A percentile compares a stretch with the other conserved stretches of the same genome.
Evolutionary conservation across 2,329 filamentous ascomycete species (phyloP).

Genomic region (Pezicula carpinea): DNA sequence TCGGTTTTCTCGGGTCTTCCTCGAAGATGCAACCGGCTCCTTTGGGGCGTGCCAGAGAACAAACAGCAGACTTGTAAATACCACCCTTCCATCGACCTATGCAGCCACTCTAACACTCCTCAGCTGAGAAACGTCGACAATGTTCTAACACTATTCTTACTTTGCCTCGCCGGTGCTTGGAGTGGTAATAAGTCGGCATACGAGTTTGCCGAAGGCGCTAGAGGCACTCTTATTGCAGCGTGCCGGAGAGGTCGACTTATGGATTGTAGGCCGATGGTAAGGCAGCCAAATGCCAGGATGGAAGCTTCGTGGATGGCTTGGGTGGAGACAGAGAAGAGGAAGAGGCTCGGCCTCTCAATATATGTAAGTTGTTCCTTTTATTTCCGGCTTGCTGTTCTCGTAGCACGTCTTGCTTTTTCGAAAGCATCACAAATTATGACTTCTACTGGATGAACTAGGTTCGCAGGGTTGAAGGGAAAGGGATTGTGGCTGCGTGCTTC

Average conservation of each 20-base stretch:
- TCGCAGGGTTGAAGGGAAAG: too few relatives aligned
- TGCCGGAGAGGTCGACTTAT: constrained; percentile 21
- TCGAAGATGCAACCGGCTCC: constrained; percentile 21
- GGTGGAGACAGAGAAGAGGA: constrained; percentile 26
- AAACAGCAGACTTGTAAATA: constrained; percentile 22
- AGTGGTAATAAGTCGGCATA: constrained; percentile 24
- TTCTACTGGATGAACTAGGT: too few relatives aligned
- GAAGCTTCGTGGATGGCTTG: constrained; percentile 23
- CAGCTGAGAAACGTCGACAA: constrained; percentile 23
- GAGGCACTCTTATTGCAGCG: constrained; percentile 23
- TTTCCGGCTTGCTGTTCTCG: background rate
- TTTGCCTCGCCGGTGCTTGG: constrained; percentile 24
- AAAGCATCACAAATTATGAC: too few relatives aligned
- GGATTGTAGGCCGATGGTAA: constrained; percentile 20
- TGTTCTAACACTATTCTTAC: constrained; percentile 23
- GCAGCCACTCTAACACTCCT: constrained; percentile 3
- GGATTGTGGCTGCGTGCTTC: too few relatives aligned
- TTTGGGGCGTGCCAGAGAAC: constrained; percentile 16
- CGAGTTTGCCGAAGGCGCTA: constrained; percentile 24
- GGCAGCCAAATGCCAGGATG: constrained; percentile 11
- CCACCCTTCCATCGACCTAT: too few relatives aligned
- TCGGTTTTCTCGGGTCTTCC: constrained; percentile 22
- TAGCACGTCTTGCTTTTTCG: too few relatives aligned
- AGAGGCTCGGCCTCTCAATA: constrained; percentile 23
- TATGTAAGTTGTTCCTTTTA: constrained; percentile 16